These are phyloP conservation scores for Tephrocybe rancida DNA, from an alignment of 768 basidiomycete genomes.

Conservation along the genomic window DNA sequence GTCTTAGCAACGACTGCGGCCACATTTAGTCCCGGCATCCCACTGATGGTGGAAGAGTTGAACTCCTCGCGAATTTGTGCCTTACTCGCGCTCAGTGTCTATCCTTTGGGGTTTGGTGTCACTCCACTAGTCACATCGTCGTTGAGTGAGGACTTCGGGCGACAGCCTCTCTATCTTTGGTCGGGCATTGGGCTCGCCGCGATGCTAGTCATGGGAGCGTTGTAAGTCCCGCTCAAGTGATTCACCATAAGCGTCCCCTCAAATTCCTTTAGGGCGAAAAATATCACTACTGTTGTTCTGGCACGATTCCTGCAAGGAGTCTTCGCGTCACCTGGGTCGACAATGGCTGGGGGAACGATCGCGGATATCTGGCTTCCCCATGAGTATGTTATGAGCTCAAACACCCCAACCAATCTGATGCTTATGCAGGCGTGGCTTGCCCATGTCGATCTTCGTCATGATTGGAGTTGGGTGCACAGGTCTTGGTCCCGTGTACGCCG, in stretches of 20 bases:
- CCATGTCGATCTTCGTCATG: slow-evolving; percentile 75
- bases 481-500: slow-evolving; percentile 62
- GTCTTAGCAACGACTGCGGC: slow-evolving; percentile 48
- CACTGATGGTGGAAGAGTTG: slow-evolving; percentile 55
- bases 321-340: slow-evolving; percentile 69
- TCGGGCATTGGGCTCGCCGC: slow-evolving; percentile 50
- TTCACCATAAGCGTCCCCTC: too few relatives aligned
- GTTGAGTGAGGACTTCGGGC: slow-evolving; percentile 73
- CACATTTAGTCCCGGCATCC: slow-evolving; percentile 56
- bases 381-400: slow-evolving; percentile 44
- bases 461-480: slow-evolving; percentile 63
- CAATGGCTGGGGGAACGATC: slow-evolving; percentile 76
- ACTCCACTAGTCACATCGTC: slow-evolving; percentile 68
- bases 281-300: background rate
- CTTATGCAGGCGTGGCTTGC: slow-evolving; percentile 64
- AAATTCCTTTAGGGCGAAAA: background rate
- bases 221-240: slow-evolving; percentile 38
- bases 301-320: slow-evolving; percentile 48
- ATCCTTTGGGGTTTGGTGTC: slow-evolving; percentile 60
- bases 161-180: slow-evolving; percentile 58
- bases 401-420: background rate
- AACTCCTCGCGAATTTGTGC: slow-evolving; percentile 47
- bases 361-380: slow-evolving; percentile 68
- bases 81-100: slow-evolving; percentile 51
- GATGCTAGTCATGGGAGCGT: slow-evolving; percentile 50